phyloP scores from a whole-genome alignment of 2,329 filamentous ascomycete genomes.

The Lecanoromycetidae sp. region DNA sequence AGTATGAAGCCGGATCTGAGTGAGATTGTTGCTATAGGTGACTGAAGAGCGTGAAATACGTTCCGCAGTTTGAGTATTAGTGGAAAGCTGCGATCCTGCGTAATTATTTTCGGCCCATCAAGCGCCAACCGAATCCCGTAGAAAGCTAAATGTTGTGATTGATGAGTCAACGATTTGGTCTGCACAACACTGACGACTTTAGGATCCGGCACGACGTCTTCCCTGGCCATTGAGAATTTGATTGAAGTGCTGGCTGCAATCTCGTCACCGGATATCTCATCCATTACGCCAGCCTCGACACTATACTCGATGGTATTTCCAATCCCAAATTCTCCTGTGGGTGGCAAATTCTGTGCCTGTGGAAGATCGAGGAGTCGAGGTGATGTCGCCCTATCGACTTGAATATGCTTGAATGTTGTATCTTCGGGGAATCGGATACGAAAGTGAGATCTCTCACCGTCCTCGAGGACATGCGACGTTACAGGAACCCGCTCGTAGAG shows the following conservation, averaged over 20 bases:
- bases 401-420: not conserved
- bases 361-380: not conserved
- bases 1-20: not conserved
- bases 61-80: not conserved
- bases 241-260: not conserved
- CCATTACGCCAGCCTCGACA: not conserved
- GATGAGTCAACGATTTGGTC: not conserved
- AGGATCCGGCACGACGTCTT: not conserved
- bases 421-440: not conserved
- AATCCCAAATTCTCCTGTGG: not conserved
- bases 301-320: constrained; percentile 1
- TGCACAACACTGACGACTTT: not conserved
- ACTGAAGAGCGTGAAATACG: not conserved
- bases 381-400: not conserved
- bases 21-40: not conserved
- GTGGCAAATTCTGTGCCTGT: not conserved
- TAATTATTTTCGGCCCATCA: not conserved
- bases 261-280: not conserved
- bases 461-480: not conserved
- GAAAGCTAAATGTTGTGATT: not conserved
- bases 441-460: not conserved
- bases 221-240: not conserved
- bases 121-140: not conserved
- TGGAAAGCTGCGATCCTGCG: not conserved
- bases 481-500: not conserved